Percentiles rank a stretch among this genome's conserved stretches.
Conservation (phyloP, 75 land plant genomes). For the Selaginella moellendorffii region DNA sequence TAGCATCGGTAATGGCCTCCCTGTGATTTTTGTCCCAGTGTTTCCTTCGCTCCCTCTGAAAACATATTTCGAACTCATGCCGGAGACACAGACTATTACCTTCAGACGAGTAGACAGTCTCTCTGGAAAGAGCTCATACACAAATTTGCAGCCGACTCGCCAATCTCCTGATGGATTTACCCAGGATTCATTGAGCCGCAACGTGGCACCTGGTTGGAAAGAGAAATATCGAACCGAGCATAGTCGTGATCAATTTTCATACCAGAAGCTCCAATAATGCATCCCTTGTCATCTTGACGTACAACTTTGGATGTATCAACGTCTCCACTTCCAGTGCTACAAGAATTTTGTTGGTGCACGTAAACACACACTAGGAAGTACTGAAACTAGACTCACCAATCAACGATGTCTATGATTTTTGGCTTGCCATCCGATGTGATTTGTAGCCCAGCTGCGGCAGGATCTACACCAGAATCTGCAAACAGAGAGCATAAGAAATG, state of each 20-base stretch:
- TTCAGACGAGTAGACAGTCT: slow-evolving; percentile 58
- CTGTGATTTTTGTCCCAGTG: slow-evolving; percentile 79
- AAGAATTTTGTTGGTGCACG: not conserved
- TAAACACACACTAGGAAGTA: not conserved
- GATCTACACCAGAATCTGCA: slow-evolving; percentile 95
- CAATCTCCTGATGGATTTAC: slow-evolving; percentile 91
- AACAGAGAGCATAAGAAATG: slow-evolving; percentile 3
- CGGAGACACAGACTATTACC: slow-evolving; percentile 26
- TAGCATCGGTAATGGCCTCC: slow-evolving; percentile 58
- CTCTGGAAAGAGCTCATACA: slow-evolving; percentile 67
- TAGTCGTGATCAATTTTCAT: not conserved
- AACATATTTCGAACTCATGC: too few species aligned
- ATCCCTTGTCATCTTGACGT: slow-evolving; percentile 66
- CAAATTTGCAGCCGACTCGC: slow-evolving; percentile 79
- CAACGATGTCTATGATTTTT: slow-evolving; percentile 74
- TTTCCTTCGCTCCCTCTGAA: slow-evolving; percentile 86
- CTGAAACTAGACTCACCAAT: slow-evolving; percentile 44
- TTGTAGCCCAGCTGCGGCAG: slow-evolving; percentile 89
- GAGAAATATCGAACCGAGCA: not conserved
- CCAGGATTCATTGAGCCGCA: slow-evolving; percentile 65
- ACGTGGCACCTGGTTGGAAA: slow-evolving; percentile 45
- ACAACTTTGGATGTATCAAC: slow-evolving; percentile 84
- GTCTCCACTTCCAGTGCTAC: slow-evolving; percentile 98
- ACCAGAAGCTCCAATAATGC: slow-evolving; percentile 83
- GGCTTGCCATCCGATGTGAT: slow-evolving; percentile 92